A percentile compares a stretch with the other conserved stretches of the same genome.
phyloP scores from a whole-genome alignment of 768 basidiomycete species.

The Auriscalpium microsporum region DNA sequence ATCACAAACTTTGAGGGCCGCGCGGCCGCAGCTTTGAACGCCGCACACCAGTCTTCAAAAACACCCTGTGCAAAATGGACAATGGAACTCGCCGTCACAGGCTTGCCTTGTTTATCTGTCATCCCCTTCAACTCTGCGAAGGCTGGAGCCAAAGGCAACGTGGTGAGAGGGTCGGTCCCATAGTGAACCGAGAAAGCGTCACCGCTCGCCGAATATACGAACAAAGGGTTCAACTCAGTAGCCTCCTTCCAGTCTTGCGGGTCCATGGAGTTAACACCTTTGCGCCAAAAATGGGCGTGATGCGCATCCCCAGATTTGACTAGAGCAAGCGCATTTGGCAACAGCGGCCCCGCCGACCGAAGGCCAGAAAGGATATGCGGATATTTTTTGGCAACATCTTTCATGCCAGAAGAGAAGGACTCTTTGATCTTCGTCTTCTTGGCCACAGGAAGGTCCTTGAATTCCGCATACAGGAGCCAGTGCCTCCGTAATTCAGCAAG shows the following conservation, averaged over 20 bases:
- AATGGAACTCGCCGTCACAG: constrained; percentile 27
- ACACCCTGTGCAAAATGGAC: not conserved
- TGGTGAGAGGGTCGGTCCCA: constrained; percentile 32
- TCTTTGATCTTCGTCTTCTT: not conserved
- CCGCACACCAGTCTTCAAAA: constrained; percentile 21
- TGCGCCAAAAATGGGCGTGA: constrained; percentile 31
- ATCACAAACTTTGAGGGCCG: constrained; percentile 17
- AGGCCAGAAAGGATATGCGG: not conserved
- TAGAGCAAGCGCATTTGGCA: constrained; percentile 11
- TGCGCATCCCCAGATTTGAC: constrained; percentile 8
- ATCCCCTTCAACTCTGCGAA: constrained; percentile 11
- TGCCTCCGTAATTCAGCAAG: constrained; percentile 31
- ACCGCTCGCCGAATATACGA: constrained; percentile 33
- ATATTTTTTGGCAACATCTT: not conserved
- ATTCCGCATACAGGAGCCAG: constrained; percentile 24
- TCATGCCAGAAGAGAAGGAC: not conserved
- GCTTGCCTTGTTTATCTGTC: constrained; percentile 17
- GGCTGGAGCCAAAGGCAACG: constrained; percentile 35
- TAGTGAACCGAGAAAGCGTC: constrained; percentile 34
- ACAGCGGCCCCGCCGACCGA: constrained; percentile 33
- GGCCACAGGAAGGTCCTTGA: not conserved
- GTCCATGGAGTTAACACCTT: constrained; percentile 29
- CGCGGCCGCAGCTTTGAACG: constrained; percentile 14
- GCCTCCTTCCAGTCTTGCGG: constrained; percentile 14
- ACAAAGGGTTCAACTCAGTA: constrained; percentile 37